Conservation (phyloP, 768 basidiomycete species). For the Boletus pseudo-olivaceus region DNA sequence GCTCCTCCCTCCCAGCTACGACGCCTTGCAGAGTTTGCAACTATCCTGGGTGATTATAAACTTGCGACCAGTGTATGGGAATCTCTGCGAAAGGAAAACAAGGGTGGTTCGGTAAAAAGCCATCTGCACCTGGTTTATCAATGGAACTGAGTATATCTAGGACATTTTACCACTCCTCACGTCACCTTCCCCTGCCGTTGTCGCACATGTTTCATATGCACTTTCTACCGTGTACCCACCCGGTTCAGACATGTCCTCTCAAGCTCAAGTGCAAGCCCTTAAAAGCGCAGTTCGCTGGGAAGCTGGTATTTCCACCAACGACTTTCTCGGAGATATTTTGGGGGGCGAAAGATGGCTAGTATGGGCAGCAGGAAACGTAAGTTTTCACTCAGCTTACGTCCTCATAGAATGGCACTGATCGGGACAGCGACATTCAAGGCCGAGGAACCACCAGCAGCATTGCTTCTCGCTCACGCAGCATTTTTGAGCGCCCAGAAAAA, state of each 20-base stretch:
- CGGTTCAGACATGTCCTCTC: constrained; percentile 49
- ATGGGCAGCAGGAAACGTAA: constrained; percentile 78
- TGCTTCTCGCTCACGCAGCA: constrained; percentile 81
- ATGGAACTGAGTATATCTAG: constrained; percentile 37
- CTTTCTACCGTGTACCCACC: constrained; percentile 46
- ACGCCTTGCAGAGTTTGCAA: constrained; percentile 94
- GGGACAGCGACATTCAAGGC: constrained; percentile 45
- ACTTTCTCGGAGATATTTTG: constrained; percentile 54
- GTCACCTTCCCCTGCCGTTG: constrained; percentile 60
- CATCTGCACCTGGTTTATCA: not conserved
- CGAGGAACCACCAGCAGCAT: constrained; percentile 77
- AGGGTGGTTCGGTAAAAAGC: constrained; percentile 72
- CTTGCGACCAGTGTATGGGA: constrained; percentile 86
- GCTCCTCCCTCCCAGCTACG: constrained; percentile 65
- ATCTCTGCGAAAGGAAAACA: constrained; percentile 77
- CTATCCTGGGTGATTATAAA: constrained; percentile 86
- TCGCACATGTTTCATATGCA: constrained; percentile 60
- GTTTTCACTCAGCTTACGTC: constrained; percentile 25
- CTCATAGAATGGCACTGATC: constrained; percentile 23
- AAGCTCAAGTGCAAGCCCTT: constrained; percentile 66
- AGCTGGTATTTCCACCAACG: constrained; percentile 50
- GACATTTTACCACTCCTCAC: constrained; percentile 78
- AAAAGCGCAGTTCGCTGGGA: constrained; percentile 77
- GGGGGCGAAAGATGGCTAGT: constrained; percentile 86
- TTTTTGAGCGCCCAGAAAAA: constrained; percentile 58